Evolutionary conservation across 1,284 basidiomycete species (phyloP).

Genomic region (Xanthoconium separans): DNA sequence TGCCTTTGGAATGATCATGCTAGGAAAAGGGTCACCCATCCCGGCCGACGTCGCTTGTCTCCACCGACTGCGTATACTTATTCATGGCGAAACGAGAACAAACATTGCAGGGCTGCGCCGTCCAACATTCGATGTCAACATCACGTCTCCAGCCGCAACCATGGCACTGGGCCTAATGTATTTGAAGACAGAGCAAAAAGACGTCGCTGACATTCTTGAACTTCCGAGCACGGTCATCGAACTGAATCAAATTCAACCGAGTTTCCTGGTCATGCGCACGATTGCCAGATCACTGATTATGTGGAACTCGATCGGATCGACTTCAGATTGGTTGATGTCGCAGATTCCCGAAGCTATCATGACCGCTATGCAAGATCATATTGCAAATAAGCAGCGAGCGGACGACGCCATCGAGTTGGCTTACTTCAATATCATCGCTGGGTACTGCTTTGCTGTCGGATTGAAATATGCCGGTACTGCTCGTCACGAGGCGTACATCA

Average conservation of each 20-base stretch:
- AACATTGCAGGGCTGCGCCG: slow-evolving; percentile 38
- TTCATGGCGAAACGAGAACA: slow-evolving; percentile 65
- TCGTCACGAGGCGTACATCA: slow-evolving; percentile 79
- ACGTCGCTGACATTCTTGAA: slow-evolving; percentile 81
- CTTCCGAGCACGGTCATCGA: slow-evolving; percentile 80
- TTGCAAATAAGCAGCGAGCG: slow-evolving; percentile 46
- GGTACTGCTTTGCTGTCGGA: slow-evolving; percentile 88
- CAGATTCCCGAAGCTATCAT: slow-evolving; percentile 76
- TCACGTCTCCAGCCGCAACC: slow-evolving; percentile 89
- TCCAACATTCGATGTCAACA: slow-evolving; percentile 72
- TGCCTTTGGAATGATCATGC: slow-evolving; percentile 94
- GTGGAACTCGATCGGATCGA: slow-evolving; percentile 80
- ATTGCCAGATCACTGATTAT: slow-evolving; percentile 82
- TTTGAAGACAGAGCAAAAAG: slow-evolving; percentile 78
- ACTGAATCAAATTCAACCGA: slow-evolving; percentile 86
- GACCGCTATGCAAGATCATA: slow-evolving; percentile 52
- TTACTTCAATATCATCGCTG: slow-evolving; percentile 87
- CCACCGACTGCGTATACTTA: slow-evolving; percentile 62
- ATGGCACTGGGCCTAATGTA: slow-evolving; percentile 93
- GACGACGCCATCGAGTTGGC: slow-evolving; percentile 84
- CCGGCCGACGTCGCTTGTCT: slow-evolving; percentile 76
- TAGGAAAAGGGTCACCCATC: slow-evolving; percentile 78
- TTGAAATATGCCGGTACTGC: slow-evolving; percentile 95
- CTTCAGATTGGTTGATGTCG: slow-evolving; percentile 73
- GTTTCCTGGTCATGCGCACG: slow-evolving; percentile 80